Conservation (phyloP, 768 basidiomycete genomes). For the Myochromella boudieri region DNA sequence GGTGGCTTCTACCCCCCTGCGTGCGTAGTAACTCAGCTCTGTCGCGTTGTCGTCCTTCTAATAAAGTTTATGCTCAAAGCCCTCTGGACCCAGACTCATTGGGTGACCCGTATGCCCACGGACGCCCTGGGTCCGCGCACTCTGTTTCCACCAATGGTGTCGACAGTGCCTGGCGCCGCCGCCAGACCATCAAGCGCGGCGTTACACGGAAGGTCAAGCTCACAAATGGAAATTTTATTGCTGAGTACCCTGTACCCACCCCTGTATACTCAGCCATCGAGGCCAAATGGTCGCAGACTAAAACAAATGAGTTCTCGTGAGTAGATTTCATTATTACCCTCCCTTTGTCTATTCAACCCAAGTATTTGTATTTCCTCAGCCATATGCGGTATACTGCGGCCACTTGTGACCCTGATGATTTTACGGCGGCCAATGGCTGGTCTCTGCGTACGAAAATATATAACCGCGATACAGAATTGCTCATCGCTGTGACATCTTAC, state of each 20-base stretch:
- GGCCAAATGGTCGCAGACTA: conserved; percentile 67
- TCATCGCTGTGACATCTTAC: conserved; percentile 93
- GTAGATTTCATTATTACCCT: conserved; percentile 24
- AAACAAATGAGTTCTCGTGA: conserved; percentile 89
- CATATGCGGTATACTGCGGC: conserved; percentile 96
- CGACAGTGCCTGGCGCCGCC: conserved; percentile 66
- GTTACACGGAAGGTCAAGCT: conserved; percentile 95
- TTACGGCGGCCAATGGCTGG: conserved; percentile 76
- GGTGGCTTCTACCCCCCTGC: conserved; percentile 75
- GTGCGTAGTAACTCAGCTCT: conserved; percentile 39
- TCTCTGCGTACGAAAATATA: conserved; percentile 82
- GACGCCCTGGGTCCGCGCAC: conserved; percentile 49
- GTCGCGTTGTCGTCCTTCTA: conserved; percentile 7
- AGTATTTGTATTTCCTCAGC: conserved; percentile 36
- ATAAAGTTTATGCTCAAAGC: conserved; percentile 24
- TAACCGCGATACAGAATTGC: conserved; percentile 86
- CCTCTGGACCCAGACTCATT: conserved; percentile 56
- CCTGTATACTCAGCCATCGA: conserved; percentile 84
- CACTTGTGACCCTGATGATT: conserved; percentile 90
- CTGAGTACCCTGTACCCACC: conserved; percentile 85
- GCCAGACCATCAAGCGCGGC: conserved; percentile 88
- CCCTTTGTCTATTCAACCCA: conserved; percentile 3
- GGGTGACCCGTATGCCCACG: conserved; percentile 63
- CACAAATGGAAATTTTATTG: conserved; percentile 90
- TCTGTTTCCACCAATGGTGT: conserved; percentile 56